A percentile compares a stretch with the other conserved stretches of the same genome.
phyloP scores from a whole-genome alignment of 768 basidiomycete genomes.

The Mycena olivaceomarginata region DNA sequence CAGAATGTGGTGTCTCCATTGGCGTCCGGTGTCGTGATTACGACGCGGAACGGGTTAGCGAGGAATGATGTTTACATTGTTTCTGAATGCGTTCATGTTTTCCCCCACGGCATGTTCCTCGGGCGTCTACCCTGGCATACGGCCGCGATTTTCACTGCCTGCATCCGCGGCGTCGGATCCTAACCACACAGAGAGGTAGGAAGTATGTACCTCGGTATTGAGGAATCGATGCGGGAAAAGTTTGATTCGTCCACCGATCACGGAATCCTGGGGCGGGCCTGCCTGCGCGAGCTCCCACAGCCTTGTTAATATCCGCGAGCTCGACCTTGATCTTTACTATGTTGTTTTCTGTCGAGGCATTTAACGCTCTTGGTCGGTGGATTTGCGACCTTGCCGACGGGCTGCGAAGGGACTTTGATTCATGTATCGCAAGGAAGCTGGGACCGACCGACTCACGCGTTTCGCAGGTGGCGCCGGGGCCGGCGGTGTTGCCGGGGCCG shows the following conservation, averaged over 20 bases:
- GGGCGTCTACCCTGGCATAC: conserved; percentile 33
- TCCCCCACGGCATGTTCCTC: conserved; percentile 42
- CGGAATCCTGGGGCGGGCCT: conserved; percentile 20
- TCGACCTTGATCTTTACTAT: conserved; percentile 21
- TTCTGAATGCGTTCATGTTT: conserved; percentile 39
- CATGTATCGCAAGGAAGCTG: too few species aligned
- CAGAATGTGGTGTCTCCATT: too few species aligned
- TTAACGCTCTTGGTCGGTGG: conserved; percentile 24
- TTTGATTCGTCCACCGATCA: conserved; percentile 20
- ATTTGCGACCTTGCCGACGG: conserved; percentile 32
- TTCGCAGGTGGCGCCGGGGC: not conserved
- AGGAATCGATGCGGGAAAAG: conserved; percentile 35
- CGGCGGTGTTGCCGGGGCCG: too few species aligned
- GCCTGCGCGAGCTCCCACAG: conserved; percentile 35
- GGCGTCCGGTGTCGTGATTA: too few species aligned
- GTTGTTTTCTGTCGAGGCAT: conserved; percentile 21
- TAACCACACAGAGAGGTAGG: not conserved
- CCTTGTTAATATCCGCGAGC: conserved; percentile 16
- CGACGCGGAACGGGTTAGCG: conserved; percentile 37
- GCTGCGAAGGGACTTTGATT: not conserved
- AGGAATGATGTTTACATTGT: conserved; percentile 30
- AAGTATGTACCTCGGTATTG: conserved; percentile 27
- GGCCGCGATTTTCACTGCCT: conserved; percentile 28
- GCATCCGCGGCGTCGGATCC: not conserved
- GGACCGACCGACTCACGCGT: conserved; percentile 16